These are phyloP conservation scores for Podila verticillata DNA, from an alignment of 192 early-diverging fungal genomes.

Conservation along the genomic window DNA sequence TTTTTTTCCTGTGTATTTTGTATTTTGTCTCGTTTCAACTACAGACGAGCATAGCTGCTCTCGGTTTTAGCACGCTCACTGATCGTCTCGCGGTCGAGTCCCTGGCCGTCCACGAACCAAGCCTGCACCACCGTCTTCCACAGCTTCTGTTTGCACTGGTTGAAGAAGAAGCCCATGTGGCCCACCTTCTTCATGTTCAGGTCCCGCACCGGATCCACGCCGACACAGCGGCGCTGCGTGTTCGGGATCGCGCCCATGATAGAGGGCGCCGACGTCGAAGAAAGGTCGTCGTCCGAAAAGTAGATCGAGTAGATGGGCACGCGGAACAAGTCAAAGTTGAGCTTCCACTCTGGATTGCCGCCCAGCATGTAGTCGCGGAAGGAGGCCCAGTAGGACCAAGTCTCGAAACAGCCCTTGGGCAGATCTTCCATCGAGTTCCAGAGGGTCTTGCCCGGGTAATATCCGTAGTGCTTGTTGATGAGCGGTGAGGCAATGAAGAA, in stretches of 20 bases:
- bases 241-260: constrained; percentile 40
- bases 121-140: constrained; percentile 35
- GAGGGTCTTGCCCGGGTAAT: constrained; percentile 39
- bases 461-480: constrained; percentile 32
- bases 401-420: constrained; percentile 43
- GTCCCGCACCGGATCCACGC: constrained; percentile 27
- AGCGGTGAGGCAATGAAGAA: constrained; percentile 42
- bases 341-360: constrained; percentile 52
- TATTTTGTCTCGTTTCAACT: too few relatives aligned
- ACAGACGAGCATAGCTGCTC: constrained; percentile 39
- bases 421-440: constrained; percentile 49
- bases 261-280: constrained; percentile 20
- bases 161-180: constrained; percentile 51
- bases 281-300: constrained; percentile 46
- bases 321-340: constrained; percentile 39
- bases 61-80: constrained; percentile 11
- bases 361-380: constrained; percentile 44
- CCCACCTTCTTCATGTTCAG: constrained; percentile 53
- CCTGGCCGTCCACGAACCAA: constrained; percentile 42
- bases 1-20: too few relatives aligned
- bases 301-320: constrained; percentile 46
- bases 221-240: constrained; percentile 27
- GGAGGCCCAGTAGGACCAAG: constrained; percentile 37
- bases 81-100: constrained; percentile 28
- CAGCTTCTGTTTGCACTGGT: constrained; percentile 38